Evolutionary conservation across 805 yeast genomes (phyloP), one percentile per base, ranked within the genome.

Genomic region (Hanseniaspora hatyaiensis): DNA sequence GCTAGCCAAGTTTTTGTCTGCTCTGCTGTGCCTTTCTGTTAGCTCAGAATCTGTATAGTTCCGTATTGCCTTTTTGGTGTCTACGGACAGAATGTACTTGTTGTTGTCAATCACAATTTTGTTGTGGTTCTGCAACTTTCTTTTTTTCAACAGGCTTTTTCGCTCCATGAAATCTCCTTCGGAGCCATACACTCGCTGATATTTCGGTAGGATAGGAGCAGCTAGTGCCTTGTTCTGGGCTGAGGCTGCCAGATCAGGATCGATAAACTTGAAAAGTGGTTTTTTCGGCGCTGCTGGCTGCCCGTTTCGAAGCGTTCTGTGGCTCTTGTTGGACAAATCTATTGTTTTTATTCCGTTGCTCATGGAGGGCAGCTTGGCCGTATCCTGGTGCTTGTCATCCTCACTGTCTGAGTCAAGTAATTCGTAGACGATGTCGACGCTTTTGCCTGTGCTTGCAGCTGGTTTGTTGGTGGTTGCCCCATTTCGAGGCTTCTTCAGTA

Each of bases 1-100:
- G 3, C 50, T 52, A 43, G 57, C 60, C 64, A 63, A 60, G 34
- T 59, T 61, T 47, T 57, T 59, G 40, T 63, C 67, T 1, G 67
- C 67, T 31, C 48, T 54, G 47, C 57, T 61, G 38, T 63, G 67
- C 33, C 59, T 56, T 41, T 53, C 57, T 57, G 62, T 53, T 1
- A 62, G 57, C 49, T 63, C 59, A n/a, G 58, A 60, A 40, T 63
- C 66, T 2, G 61, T 57, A 11, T 62, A 47, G n/a, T 45, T 40
- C 24, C 42, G 22, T 22, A 45, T 45, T 3, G 19, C 40, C 16
- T 36, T 49, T 53, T 58, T 3, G 63, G 66, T 23, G 61, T 62
- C 37, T 56, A 38, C 31, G 2, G 67, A 62, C 54, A 56, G 52
- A 1, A 61, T 57, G 40, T 61, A 63, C n/a, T 51, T 51, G 3